Base-by-base conservation (phyloP, 2,329 filamentous ascomycete genomes). In the Monilinia polystroma region DNA sequence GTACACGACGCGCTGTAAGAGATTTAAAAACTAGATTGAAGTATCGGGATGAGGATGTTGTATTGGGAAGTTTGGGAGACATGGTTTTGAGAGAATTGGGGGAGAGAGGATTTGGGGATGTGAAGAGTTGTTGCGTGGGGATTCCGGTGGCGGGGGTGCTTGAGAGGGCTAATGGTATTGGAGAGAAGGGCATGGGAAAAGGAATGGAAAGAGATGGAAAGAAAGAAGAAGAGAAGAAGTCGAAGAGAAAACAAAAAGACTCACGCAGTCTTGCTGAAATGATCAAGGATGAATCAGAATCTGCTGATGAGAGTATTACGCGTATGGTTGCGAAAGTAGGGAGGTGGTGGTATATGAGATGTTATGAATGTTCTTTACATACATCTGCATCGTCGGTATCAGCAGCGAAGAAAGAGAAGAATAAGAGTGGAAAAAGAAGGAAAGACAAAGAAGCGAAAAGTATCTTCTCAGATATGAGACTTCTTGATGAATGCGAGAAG, bases 331-430 rank as follows among this genome's bases (percentile, higher is more conserved):
- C 93, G 20, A 90, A 88, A 70, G 94, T 98, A 14, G 94, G 93
- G 2, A 85, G 95, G 54, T 98, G 94, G 92, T 99, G 95, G 95
- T 98, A 97, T 78, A 91, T 87, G 12, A 87, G 90, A 63, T 97
- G 94, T 81, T 98, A 97, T 77, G 94, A 97, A 78, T 29, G 18
- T 58, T 56, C 60, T 56, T 14, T 63, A 29, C n/a, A 58, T 35
- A 20, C 41, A 7, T 47, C 43, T 18, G 51, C 41, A 56, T n/a
- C 62, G 43, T 32, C 62, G n/a, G 32, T 16, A 38, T 43, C 18
- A 51, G 20, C 32, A 56, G n/a, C 53, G 0, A 62, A 20, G 29
- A 59, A 16, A n/a, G 52, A 49, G 12, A 53, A 26, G 8, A 38
- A 35, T 1, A 26, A 64, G 23, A 6, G 6, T 23, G 3, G 6